Base-by-base conservation (phyloP, 495 filamentous ascomycete species). In the Talaromyces wortmannii region DNA sequence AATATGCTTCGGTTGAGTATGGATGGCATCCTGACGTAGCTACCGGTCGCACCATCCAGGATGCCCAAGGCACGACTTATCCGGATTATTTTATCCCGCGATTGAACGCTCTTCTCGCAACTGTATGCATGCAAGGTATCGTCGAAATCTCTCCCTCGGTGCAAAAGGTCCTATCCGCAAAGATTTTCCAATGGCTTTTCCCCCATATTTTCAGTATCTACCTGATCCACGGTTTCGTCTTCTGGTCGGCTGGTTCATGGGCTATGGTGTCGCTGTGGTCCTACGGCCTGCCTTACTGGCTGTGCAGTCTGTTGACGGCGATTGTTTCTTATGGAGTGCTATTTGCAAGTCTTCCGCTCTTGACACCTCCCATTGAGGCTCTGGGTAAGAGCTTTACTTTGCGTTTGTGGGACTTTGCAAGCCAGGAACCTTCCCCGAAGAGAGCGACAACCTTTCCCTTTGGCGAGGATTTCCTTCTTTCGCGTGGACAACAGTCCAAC, bases 171-270 rank as follows among this genome's bases (percentile, higher is more conserved):
- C 61, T 75, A 18, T 64, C 60, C 16, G 43, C 50, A n/a, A 62
- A 57, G 15, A 45, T 63, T 55, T 59, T 74, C 48, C 55, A 71
- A 17, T 57, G 59, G 55, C 52, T 74, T 13, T 74, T 76, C 64
- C 72, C 72, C 11, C 71, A 74, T 55, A 68, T 70, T 54, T 74
- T 74, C 59, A 74, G 69, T 50, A 73, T 75, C 45, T 75, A 75
- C 57, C 65, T 74, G 43, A 59, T 74, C 56, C 71, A 73, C 61
- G 71, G 70, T 58, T 55, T 74, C 18, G 59, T 72, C 12, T 69
- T 70, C 60, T 75, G 71, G 71, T 50, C 46, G 1, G 31, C 52
- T 29, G 55, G 55, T 8, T 50, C 55, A 17, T 57, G 55, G 55
- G 18, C 55, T 7, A 57, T 57, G 55, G 44, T 57, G 29, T 45